Conservation (phyloP, 441 rosid genomes). For the Populus hybrid region DNA sequence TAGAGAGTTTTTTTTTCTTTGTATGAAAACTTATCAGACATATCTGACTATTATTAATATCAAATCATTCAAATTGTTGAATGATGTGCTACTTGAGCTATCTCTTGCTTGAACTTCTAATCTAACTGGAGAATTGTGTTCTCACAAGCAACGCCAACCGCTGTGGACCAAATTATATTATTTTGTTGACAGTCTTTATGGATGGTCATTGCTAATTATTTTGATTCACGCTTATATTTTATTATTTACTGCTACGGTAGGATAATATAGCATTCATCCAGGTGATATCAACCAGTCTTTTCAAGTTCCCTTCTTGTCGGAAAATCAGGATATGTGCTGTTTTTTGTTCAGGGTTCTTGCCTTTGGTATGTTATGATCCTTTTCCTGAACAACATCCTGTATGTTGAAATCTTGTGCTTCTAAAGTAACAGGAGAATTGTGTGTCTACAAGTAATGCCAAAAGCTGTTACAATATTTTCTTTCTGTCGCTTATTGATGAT, state of each 20-base stretch:
- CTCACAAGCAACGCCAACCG: not conserved
- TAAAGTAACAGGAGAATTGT: not conserved
- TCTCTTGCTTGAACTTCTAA: not conserved
- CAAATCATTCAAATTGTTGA: not conserved
- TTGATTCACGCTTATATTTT: not conserved
- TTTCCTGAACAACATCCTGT: not conserved
- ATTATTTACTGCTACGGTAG: not conserved
- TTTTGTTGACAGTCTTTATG: not conserved
- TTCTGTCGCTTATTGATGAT: not conserved
- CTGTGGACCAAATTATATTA: not conserved
- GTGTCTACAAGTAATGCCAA: not conserved
- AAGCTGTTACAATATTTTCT: not conserved
- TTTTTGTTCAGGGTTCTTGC: not conserved
- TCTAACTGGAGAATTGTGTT: conserved; percentile 3
- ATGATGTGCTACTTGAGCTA: not conserved
- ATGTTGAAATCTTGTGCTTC: not conserved
- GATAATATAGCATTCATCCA: not conserved
- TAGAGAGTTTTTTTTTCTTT: not conserved
- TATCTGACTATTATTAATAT: not conserved
- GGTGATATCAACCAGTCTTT: not conserved
- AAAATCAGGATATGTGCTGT: not conserved
- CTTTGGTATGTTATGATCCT: not conserved
- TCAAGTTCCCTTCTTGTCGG: not conserved
- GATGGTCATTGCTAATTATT: not conserved
- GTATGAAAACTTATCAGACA: not conserved